A percentile compares a stretch with the other conserved stretches of the same genome.
Evolutionary conservation across 1,139 yeast species (phyloP).

Genomic region (Yamadazyma pseudoaaseri): DNA sequence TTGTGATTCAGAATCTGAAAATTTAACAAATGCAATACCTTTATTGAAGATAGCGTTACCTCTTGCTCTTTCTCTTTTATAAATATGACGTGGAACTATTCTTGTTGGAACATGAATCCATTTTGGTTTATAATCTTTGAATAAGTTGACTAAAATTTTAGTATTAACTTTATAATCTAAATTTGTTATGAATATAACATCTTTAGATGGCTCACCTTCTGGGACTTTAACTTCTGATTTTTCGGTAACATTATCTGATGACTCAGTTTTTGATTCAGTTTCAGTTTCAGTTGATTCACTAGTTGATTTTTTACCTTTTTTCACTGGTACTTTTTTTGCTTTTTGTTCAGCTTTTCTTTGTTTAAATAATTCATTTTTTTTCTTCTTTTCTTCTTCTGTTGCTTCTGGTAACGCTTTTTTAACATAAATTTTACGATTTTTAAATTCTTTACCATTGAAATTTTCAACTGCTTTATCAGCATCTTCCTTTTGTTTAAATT

Average conservation of each 20-base stretch:
- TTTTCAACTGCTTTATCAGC: constrained; percentile 48
- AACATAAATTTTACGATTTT: constrained; percentile 47
- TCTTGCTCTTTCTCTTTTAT: constrained; percentile 36
- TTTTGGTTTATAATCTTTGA: constrained; percentile 48
- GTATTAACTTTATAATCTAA: constrained; percentile 49
- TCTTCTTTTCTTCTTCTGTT: constrained; percentile 45
- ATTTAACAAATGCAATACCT: constrained; percentile 64
- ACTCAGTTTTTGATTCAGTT: constrained; percentile 7
- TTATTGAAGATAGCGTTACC: constrained; percentile 50
- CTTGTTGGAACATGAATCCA: constrained; percentile 60
- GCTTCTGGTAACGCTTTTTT: constrained; percentile 56
- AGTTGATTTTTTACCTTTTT: constrained; percentile 9
- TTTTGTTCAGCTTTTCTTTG: constrained; percentile 32
- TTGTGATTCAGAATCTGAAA: constrained; percentile 47
- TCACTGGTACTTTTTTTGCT: constrained; percentile 18
- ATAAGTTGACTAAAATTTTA: constrained; percentile 42
- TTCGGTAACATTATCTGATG: constrained; percentile 12
- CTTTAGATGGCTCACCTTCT: constrained; percentile 55
- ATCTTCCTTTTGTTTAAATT: constrained; percentile 46
- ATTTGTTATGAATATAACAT: constrained; percentile 59
- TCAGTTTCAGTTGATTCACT: constrained; percentile 6
- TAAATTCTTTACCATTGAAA: constrained; percentile 44
- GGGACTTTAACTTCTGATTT: constrained; percentile 19
- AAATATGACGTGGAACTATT: constrained; percentile 39
- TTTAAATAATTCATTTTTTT: constrained; percentile 34